These are phyloP conservation scores for Cercospora janseana DNA, from an alignment of 2,329 filamentous ascomycete genomes.

Conservation along the genomic window DNA sequence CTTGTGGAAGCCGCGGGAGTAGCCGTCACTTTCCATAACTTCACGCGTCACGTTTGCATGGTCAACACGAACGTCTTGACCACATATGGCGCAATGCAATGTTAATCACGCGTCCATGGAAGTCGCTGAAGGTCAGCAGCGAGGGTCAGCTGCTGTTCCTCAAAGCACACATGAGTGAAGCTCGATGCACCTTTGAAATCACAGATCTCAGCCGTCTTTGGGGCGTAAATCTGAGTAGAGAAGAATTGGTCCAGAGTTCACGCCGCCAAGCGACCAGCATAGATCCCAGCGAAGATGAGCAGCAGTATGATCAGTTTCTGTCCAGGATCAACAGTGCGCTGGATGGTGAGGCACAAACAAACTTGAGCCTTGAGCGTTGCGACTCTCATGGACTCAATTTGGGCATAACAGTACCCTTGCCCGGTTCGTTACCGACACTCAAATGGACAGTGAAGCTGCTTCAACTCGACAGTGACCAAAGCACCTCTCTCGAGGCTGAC, in stretches of 20 bases:
- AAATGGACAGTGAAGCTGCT: slow-evolving; percentile 64
- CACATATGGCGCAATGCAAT: slow-evolving; percentile 8
- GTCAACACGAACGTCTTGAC: slow-evolving; percentile 5
- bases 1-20: no score
- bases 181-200: slow-evolving; percentile 63
- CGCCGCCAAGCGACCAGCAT: slow-evolving; percentile 66
- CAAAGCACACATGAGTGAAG: slow-evolving; percentile 55
- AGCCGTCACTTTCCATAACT: no score
- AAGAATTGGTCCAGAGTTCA: slow-evolving; percentile 62
- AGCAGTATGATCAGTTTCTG: slow-evolving; percentile 67
- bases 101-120: slow-evolving; percentile 22
- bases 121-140: slow-evolving; percentile 19
- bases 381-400: slow-evolving; percentile 46
- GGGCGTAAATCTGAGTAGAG: slow-evolving; percentile 62
- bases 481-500: slow-evolving; percentile 47
- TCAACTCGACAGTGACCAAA: slow-evolving; percentile 12
- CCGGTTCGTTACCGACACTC: slow-evolving; percentile 61
- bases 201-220: slow-evolving; percentile 75
- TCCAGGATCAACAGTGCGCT: slow-evolving; percentile 58
- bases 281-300: slow-evolving; percentile 66
- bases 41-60: background rate
- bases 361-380: slow-evolving; percentile 33
- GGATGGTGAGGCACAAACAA: slow-evolving; percentile 40
- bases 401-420: slow-evolving; percentile 59
- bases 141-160: slow-evolving; percentile 60